Evolutionary conservation across 768 basidiomycete genomes (phyloP), one percentile per base, ranked within the genome.

Genomic region (Pisolithus tinctorius): DNA sequence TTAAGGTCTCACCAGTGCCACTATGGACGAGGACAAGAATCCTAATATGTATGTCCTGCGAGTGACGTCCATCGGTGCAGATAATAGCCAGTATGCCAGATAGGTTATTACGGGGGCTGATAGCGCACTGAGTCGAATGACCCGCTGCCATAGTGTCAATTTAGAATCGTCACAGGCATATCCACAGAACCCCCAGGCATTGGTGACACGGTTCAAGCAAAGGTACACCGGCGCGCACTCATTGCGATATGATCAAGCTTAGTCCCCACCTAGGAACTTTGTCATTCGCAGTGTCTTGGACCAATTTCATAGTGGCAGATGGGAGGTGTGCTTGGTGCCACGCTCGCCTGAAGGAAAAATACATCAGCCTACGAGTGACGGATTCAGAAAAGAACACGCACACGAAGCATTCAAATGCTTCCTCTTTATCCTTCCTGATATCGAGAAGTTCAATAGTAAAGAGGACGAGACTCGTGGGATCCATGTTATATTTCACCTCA

Each of bases 1-100:
- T 90, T 54, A 84, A 78, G 51, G 73, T 87, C 0, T 76, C 83
- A 49, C 85, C 87, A 36, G 87, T 88, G 10, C 87, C 87, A 78
- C 77, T 10, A 73, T 72, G 16, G 74, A 74, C 26, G 79, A 76
- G 41, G 69, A 57, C 20, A 20, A 20, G 20, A 20, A 20, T 2
- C 20, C 20, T 20, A 20, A 20, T 2, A 20, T 20, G 20, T 20
- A 20, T 20, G 20, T 20, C 20, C 20, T 20, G 20, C 20, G 2
- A 20, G 20, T 20, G 20, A 20, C 20, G 1, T 20, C 20, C 20
- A 20, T 20, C 20, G 20, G 2, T 20, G 20, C 20, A 2, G 20
- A 20, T 58, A 77, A 71, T 20, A 20, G 20, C 57, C 76, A 71
- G 66, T 67, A 59, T 17, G 66, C 49, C 29, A 45, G 30, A 29